A percentile compares a stretch with the other conserved stretches of the same genome.
phyloP scores from a whole-genome alignment of 176 grass and related monocot species.

The Oryza rufipogon region DNA sequence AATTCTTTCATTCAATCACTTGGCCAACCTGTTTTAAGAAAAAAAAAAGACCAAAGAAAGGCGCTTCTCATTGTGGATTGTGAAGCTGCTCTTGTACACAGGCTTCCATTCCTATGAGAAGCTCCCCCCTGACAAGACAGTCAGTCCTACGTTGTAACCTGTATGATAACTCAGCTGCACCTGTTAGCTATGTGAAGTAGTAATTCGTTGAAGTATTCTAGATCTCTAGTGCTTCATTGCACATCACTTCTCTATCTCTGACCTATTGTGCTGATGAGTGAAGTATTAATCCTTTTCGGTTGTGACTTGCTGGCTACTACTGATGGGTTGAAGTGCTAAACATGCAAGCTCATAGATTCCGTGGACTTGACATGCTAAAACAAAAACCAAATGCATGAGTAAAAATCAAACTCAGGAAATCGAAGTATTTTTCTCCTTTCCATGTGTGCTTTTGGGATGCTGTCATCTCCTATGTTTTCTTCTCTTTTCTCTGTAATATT shows the following conservation, averaged over 20 bases:
- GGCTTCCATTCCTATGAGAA: constrained; percentile 78
- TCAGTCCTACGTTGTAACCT: constrained; percentile 24
- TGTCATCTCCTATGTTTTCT: too few species aligned
- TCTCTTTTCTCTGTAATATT: too few species aligned
- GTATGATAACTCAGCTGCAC: constrained; percentile 41
- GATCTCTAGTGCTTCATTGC: neutral
- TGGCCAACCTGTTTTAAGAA: neutral
- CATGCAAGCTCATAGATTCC: neutral
- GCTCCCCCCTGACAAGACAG: constrained; percentile 21
- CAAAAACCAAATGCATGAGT: neutral
- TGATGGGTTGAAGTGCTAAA: neutral
- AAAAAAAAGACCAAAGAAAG: constrained; percentile 12
- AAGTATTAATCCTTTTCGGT: neutral
- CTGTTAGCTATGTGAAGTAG: neutral
- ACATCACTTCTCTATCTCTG: neutral
- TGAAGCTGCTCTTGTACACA: constrained; percentile 76
- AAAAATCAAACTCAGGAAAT: neutral
- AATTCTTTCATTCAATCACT: constrained; percentile 68
- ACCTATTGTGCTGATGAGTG: neutral
- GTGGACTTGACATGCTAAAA: neutral
- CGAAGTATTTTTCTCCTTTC: neutral
- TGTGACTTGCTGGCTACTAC: neutral
- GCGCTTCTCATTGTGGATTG: constrained; percentile 60
- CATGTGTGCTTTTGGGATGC: too few species aligned
- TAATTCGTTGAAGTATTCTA: neutral